phyloP scores from a whole-genome alignment of 2,329 filamentous ascomycete species.

The Penicillium nordicum region DNA sequence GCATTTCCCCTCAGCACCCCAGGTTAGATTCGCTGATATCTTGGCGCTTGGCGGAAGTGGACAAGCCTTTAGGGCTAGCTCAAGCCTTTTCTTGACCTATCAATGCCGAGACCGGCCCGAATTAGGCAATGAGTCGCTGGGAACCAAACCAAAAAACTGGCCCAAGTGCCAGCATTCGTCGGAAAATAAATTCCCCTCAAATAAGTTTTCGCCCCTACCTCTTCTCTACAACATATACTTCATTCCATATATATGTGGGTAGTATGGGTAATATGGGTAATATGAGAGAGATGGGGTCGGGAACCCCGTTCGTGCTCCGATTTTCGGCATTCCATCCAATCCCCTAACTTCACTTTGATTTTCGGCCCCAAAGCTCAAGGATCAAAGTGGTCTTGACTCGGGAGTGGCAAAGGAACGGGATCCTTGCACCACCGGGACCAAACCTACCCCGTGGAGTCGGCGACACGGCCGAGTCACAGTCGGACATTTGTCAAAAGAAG shows the following conservation, averaged over 20 bases:
- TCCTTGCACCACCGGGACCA: neutral
- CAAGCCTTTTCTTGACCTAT: neutral
- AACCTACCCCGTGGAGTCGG: slow-evolving; percentile 10
- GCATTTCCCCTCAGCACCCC: neutral
- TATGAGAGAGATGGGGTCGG: neutral
- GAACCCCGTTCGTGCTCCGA: neutral
- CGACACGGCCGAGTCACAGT: slow-evolving; percentile 4
- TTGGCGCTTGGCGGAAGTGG: slow-evolving; percentile 1
- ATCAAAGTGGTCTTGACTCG: neutral
- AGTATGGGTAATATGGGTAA: too few species aligned
- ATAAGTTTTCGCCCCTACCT: neutral
- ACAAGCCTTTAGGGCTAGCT: neutral
- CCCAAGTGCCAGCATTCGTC: neutral
- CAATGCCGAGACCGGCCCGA: neutral
- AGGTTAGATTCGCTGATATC: neutral
- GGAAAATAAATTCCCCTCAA: neutral
- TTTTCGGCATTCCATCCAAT: slow-evolving; percentile 3
- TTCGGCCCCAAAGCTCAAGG: neutral
- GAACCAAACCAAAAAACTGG: neutral
- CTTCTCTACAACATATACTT: too few species aligned
- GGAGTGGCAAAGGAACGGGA: slow-evolving; percentile 3
- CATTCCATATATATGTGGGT: too few species aligned
- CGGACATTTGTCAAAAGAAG: neutral
- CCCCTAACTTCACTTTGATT: neutral
- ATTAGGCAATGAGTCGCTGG: neutral